Conservation (phyloP, 1,284 basidiomycete species). For the Malassezia japonica region DNA sequence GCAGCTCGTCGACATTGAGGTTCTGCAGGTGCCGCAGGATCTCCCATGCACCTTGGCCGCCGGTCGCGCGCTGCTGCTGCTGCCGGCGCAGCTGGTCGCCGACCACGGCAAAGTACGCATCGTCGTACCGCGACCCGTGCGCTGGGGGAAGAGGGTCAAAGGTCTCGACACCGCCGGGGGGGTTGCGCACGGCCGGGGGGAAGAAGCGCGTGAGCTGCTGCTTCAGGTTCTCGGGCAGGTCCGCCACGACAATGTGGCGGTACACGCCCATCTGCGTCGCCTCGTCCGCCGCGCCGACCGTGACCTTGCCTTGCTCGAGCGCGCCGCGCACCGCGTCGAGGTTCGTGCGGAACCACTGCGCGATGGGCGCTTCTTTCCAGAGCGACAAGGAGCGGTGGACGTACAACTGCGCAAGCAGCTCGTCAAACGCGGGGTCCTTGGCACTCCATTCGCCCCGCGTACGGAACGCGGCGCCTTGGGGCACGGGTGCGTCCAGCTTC, state of each 20-base stretch:
- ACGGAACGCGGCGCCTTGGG: conserved; percentile 18
- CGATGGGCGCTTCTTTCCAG: conserved; percentile 35
- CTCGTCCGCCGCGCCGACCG: conserved; percentile 16
- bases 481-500: conserved; percentile 31
- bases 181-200: conserved; percentile 28
- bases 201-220: conserved; percentile 36
- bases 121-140: conserved; percentile 30
- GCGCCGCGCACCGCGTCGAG: conserved; percentile 14
- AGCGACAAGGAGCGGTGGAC: conserved; percentile 33
- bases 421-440: conserved; percentile 18
- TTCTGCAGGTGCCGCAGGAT: conserved; percentile 12
- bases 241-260: conserved; percentile 42
- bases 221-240: conserved; percentile 36
- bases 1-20: conserved; percentile 7
- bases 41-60: neutral
- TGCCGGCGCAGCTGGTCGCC: conserved; percentile 6
- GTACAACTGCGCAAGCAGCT: conserved; percentile 40
- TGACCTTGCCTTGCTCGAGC: neutral
- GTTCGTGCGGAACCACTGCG: conserved; percentile 26
- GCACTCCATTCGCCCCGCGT: conserved; percentile 12
- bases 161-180: conserved; percentile 30
- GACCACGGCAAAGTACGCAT: conserved; percentile 34
- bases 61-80: conserved; percentile 16
- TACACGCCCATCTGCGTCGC: conserved; percentile 31
- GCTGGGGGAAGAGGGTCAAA: conserved; percentile 42